These are phyloP conservation scores for Phaeotremella fagi DNA, from an alignment of 768 basidiomycete species.

Conservation along the genomic window DNA sequence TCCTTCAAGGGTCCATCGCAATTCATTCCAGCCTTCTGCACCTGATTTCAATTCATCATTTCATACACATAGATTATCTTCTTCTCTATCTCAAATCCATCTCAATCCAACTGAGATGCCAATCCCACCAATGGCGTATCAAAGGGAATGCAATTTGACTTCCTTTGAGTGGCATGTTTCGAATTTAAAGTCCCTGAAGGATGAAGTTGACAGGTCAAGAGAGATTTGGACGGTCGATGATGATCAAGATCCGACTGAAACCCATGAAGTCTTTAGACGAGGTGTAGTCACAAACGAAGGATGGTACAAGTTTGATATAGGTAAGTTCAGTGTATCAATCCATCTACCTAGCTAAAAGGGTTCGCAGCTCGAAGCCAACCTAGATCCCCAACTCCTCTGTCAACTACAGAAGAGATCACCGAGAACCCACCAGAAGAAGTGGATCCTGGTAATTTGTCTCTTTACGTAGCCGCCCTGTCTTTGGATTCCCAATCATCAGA, in stretches of 20 bases:
- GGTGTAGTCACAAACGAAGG: constrained; percentile 65
- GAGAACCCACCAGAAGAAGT: constrained; percentile 2
- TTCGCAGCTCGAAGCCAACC: constrained; percentile 13
- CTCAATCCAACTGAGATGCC: neutral
- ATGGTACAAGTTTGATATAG: constrained; percentile 68
- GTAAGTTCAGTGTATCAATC: constrained; percentile 41
- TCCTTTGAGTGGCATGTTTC: constrained; percentile 67
- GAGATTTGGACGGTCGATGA: constrained; percentile 35
- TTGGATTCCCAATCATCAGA: constrained; percentile 59
- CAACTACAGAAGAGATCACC: constrained; percentile 7
- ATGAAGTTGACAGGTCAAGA: constrained; percentile 52
- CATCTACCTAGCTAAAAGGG: neutral
- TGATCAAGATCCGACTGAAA: constrained; percentile 37
- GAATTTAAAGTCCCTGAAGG: constrained; percentile 57
- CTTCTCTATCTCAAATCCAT: neutral
- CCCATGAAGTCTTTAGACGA: constrained; percentile 62
- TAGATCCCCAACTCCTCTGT: constrained; percentile 7
- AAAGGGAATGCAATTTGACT: neutral
- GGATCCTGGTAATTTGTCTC: constrained; percentile 53
- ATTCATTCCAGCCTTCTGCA: neutral
- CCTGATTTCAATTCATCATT: neutral
- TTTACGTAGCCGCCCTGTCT: constrained; percentile 65
- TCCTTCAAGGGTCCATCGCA: neutral
- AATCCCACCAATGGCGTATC: neutral
- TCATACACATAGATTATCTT: neutral